Base-by-base conservation (phyloP, 306 rosid genomes). In the Fagus crenata region DNA sequence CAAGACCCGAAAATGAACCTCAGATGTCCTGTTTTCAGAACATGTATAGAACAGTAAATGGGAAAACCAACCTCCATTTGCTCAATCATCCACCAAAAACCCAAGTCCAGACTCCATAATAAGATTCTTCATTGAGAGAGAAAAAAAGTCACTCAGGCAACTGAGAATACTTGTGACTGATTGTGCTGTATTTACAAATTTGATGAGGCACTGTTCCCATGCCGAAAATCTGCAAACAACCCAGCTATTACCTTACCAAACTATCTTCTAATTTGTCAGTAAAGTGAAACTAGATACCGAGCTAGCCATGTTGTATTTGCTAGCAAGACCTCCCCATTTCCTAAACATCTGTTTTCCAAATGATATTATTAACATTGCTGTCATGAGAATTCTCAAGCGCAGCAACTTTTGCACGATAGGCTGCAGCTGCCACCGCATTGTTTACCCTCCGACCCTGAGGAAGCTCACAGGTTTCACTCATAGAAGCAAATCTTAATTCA, bases 401-500 rank as follows among this genome's bases (percentile, higher is more conserved):
- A 54, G 93, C 81, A 43, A 87, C 90, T 86, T 90, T 91, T 13
- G 93, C 83, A 14, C 87, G 93, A 83, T 84, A 85, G 46, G 89
- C 86, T 74, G 87, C 82, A 32, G 90, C 79, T 60, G 89, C 80
- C 80, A 76, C 80, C 1, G 86, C 82, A 41, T 80, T 80, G 71
- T 85, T 94, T 54, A 84, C 84, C 53, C 91, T 84, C 77, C 82
- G 91, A 71, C 92, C 90, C 55, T 89, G 93, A 69, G 92, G 90
- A 32, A 89, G 87, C 51, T 92, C 96, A 42, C 90, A 81, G 56
- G 97, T 77, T 86, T 95, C 97, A 69, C 92, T 89, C 87, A 95
- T 80, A 18, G 99, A 89, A 73, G 99, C 96, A 80, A 90, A 95
- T 82, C 93, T 90, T 18, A 96, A 82, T 81, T 96, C 98, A 0